These are phyloP conservation scores for Austroboletus eburneus DNA, from an alignment of 768 basidiomycete genomes.

Conservation along the genomic window DNA sequence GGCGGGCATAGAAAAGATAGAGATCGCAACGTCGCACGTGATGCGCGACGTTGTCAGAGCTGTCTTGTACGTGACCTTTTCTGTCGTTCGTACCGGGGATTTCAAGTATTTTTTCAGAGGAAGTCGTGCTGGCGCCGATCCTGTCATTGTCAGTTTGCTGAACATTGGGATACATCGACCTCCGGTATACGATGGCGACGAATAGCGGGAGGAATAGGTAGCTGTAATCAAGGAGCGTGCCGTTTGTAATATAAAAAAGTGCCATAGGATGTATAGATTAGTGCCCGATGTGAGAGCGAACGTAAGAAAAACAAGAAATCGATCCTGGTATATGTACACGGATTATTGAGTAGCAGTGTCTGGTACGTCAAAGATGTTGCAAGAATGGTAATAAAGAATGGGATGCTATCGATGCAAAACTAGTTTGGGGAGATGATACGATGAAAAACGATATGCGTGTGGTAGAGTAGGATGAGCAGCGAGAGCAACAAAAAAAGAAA, in stretches of 20 bases:
- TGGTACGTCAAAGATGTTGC: conserved; percentile 10
- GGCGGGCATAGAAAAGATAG: conserved; percentile 71
- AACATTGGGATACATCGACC: conserved; percentile 55
- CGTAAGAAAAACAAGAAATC: conserved; percentile 7
- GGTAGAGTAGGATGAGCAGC: conserved; percentile 24
- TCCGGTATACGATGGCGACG: conserved; percentile 34
- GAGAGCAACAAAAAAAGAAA: conserved; percentile 13
- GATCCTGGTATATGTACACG: conserved; percentile 25
- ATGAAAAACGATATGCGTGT: conserved; percentile 12
- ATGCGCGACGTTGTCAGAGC: conserved; percentile 59
- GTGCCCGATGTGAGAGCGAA: conserved; percentile 20
- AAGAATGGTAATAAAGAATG: conserved; percentile 20
- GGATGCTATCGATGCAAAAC: conserved; percentile 19
- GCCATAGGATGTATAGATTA: conserved; percentile 31
- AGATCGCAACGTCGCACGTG: conserved; percentile 68
- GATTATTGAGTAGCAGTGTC: conserved; percentile 17
- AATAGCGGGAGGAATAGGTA: conserved; percentile 7
- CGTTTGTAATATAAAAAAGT: conserved; percentile 18
- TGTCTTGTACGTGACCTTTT: conserved; percentile 50
- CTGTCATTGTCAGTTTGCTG: conserved; percentile 48
- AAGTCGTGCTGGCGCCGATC: conserved; percentile 38
- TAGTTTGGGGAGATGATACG: conserved; percentile 4
- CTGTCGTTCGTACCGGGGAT: neutral
- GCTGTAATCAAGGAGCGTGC: conserved; percentile 5
- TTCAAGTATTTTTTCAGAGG: conserved; percentile 37